Evolutionary conservation across 2,329 filamentous ascomycete genomes (phyloP), one percentile per base, ranked within the genome.

Genomic region (Macroventuria anomochaeta): DNA sequence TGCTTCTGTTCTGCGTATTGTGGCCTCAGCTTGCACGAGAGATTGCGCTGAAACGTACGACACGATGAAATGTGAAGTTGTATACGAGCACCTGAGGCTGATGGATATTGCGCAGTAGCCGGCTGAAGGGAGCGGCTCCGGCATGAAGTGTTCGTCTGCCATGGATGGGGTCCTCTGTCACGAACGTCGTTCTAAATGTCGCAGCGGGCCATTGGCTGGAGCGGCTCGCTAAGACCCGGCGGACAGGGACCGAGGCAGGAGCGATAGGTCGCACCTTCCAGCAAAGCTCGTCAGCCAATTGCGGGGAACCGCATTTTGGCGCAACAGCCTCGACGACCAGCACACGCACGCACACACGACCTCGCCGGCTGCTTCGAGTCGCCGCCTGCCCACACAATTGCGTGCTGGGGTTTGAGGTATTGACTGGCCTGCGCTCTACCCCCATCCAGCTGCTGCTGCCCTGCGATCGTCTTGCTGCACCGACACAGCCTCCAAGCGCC

Each of bases 251-350:
- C 40, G 51, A 54, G 51, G 51, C 51, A 46, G 41, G 15, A 32
- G 47, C 38, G 29, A 41, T 41, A 33, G 50, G 36, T 42, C 15
- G 44, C 38, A 44, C 38, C 32, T 41, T 13, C 18, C 26, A 46
- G 43, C 43, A 48, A 53, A 48, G 50, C 50, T 44, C 18, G 52
- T 46, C 64, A 55, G 56, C 60, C 63, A 67, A 65, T 67, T 69
- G 65, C 65, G 66, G 64, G 65, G 64, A 58, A 64, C 37, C 55
- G 62, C 58, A 62, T 55, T 51, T 62, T 55, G 57, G 65, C 61
- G 62, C 62, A 64, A 44, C 49, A 53, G 21, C 41, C 39, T 49
- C 51, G 39, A 26, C 51, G 46, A 41, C 36, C 42, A 49, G 43
- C 56, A 43, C 46, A 53, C 46, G 44, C 46, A 46, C 37, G 46